Base-by-base conservation (phyloP, 768 basidiomycete genomes). In the Antrodiella citrinella region DNA sequence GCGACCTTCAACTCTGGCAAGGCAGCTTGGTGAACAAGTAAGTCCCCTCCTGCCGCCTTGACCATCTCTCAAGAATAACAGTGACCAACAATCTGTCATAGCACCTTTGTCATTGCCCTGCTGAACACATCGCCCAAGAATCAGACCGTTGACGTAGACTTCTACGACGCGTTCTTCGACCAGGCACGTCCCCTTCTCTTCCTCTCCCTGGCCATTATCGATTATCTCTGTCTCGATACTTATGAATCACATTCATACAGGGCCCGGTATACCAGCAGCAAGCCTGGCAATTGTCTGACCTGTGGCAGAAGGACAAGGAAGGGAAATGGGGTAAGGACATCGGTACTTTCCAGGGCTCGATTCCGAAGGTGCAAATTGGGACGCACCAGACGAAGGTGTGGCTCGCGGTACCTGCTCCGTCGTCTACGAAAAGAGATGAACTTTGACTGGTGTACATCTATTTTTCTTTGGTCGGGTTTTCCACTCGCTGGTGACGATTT, bases 81-180 rank as follows among this genome's bases (percentile, higher is more conserved):
- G 30, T 7, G 30, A 35, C 7, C 30, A 4, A 41, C 24, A 35
- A 13, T 44, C 25, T 11, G 19, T 26, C 26, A 2, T 26, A 63
- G 63, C 50, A 44, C 53, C 38, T 65, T 64, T 42, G 67, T 68
- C 24, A 57, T 68, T 23, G 68, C 68, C 10, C 55, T 71, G 3
- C 47, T 69, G 40, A 71, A 70, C 55, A 67, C 67, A 3, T 61
- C 65, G 1, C 60, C 65, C 0, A 50, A 59, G 12, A 51, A 57
- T 9, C 63, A 67, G 50, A 64, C 59, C 1, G 61, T 64, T 9
- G 52, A 59, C 30, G 51, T 69, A 26, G 49, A 58, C 12, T 58
- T 69, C 39, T 48, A 49, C 4, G 68, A 71, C 50, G 62, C 66
- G 42, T 69, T 69, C 53, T 57, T 59, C 44, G 66, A 71, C 47